Evolutionary conservation across 2,329 filamentous ascomycete species (phyloP), one percentile per base, ranked within the genome.

Genomic region (Mollisiaceae sp.): DNA sequence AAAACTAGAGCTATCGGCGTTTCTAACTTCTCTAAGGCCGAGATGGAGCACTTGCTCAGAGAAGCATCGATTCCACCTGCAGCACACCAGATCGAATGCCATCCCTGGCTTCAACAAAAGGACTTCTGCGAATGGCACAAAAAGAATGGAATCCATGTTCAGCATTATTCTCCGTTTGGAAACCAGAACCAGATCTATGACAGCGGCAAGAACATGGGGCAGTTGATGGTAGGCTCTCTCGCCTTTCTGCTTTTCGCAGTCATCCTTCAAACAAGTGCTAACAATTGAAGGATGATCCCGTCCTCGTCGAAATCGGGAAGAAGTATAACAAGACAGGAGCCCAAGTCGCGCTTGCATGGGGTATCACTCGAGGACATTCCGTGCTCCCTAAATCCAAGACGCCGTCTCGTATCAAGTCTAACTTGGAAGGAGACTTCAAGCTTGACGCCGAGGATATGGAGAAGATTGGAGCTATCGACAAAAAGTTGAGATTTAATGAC

Each of bases 361-460:
- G 84, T 69, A 76, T 86, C 63, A 77, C 80, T 62, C 80, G 68
- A 68, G 85, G 85, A 61, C 86, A 87, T 75, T 82, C 86, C 14
- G 85, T 88, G 43, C 80, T 90, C 67, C 87, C 87, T 64, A 90
- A 90, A 81, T 88, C 85, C 71, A 85, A 84, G 52, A 88, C 83
- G 36, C 82, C 83, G 32, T 79, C 79, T 41, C 81, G 87, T 43
- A 89, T 90, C 68, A 79, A 81, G 75, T 84, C 82, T 74, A 92
- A 91, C 78, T 85, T 88, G 73, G 81, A 87, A 74, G 83, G 85
- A 67, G 85, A 87, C 72, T 91, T 91, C 75, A 82, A 84, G 72
- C 79, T 91, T 32, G 81, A 82, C 1, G 70, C 74, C 0, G 83
- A 84, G 59, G 88, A 91, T 71, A 76, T 90, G 71, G 76, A 83